Percentiles rank a stretch among this genome's conserved stretches.
Conservation (phyloP, 176 grass and related monocot genomes). For the Raddia distichophylla region DNA sequence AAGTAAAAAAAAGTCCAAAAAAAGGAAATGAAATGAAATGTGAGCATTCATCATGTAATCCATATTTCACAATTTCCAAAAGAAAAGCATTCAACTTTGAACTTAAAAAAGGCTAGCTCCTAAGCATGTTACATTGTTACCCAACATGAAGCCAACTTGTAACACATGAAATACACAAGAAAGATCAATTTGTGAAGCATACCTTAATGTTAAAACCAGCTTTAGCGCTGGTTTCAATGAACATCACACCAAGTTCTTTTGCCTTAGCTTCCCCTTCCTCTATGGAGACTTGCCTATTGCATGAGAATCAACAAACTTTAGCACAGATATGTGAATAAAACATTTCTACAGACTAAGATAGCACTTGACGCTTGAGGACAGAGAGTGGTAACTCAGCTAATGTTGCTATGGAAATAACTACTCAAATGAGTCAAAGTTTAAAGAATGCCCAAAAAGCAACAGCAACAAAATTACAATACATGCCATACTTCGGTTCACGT, state of each 20-base stretch:
- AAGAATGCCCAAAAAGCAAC: background rate
- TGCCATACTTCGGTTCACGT: background rate
- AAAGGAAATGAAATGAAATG: background rate
- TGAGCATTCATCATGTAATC: background rate
- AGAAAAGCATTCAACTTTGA: background rate
- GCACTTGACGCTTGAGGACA: background rate
- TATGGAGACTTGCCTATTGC: slow-evolving; percentile 93
- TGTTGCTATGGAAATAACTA: background rate
- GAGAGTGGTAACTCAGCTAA: background rate
- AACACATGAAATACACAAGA: slow-evolving; percentile 18
- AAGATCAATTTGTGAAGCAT: slow-evolving; percentile 31
- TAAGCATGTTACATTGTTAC: slow-evolving; percentile 1
- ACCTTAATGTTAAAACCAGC: slow-evolving; percentile 99
- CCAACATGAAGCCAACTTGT: background rate
- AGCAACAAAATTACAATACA: background rate
- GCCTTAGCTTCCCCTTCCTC: slow-evolving; percentile 98
- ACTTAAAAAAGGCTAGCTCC: slow-evolving; percentile 11
- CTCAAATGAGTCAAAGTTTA: background rate
- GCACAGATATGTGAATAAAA: slow-evolving; percentile 1
- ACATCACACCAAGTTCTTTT: slow-evolving; percentile 95
- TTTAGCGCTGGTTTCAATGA: slow-evolving; percentile 99
- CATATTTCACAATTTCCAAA: background rate
- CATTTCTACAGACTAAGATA: background rate
- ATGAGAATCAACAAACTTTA: slow-evolving; percentile 42
- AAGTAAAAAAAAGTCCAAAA: slow-evolving; percentile 3